Conservation (phyloP, 495 filamentous ascomycete species). For the Terfezia claveryi region DNA sequence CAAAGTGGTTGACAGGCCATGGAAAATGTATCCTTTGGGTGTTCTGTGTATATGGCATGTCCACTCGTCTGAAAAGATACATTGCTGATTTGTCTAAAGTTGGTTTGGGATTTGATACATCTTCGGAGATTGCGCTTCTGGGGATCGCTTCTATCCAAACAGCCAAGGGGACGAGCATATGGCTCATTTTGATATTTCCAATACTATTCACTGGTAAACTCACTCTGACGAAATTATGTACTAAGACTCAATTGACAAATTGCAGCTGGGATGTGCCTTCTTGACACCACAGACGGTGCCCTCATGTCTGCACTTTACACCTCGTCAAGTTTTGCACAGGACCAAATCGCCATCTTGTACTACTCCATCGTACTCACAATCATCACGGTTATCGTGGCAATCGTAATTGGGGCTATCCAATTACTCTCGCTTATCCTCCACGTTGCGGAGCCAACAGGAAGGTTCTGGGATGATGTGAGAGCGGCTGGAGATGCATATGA, state of each 20-base stretch:
- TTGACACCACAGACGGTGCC: slow-evolving; percentile 78
- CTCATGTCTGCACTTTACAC: slow-evolving; percentile 92
- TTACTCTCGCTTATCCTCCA: slow-evolving; percentile 53
- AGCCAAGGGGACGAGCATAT: slow-evolving; percentile 64
- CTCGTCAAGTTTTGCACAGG: slow-evolving; percentile 45
- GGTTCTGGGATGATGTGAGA: slow-evolving; percentile 72
- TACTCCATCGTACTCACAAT: slow-evolving; percentile 79
- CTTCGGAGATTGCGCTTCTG: slow-evolving; percentile 75
- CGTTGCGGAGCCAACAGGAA: slow-evolving; percentile 46
- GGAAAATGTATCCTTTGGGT: slow-evolving; percentile 94
- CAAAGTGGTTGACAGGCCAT: slow-evolving; percentile 65
- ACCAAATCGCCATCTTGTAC: slow-evolving; percentile 71
- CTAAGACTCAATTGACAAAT: background rate
- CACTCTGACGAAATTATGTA: background rate
- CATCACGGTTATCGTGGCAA: slow-evolving; percentile 70
- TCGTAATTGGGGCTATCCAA: slow-evolving; percentile 70
- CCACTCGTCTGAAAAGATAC: background rate
- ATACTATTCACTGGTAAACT: slow-evolving; percentile 60
- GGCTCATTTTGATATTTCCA: slow-evolving; percentile 88
- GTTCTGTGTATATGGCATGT: slow-evolving; percentile 33
- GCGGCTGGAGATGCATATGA: slow-evolving; percentile 62
- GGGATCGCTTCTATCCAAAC: slow-evolving; percentile 77
- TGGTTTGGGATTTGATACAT: slow-evolving; percentile 89
- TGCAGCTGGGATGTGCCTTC: slow-evolving; percentile 65
- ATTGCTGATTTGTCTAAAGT: slow-evolving; percentile 20